Base-by-base conservation (phyloP, 2,329 filamentous ascomycete species). In the Aspergillus amoenus region DNA sequence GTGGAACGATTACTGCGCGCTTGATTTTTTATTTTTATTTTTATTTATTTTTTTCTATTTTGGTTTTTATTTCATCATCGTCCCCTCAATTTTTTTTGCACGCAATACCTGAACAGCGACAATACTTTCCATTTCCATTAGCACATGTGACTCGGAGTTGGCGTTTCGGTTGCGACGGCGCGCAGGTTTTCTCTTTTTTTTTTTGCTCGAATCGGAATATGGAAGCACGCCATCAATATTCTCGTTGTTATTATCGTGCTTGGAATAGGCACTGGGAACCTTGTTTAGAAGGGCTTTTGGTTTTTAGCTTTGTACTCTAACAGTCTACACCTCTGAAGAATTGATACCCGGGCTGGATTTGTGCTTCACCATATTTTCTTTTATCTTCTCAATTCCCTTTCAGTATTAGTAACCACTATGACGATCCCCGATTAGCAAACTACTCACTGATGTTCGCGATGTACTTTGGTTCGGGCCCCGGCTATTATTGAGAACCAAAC, bases 311-410 rank as follows among this genome's bases (percentile, higher is more conserved):
- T 59, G 44, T 50, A 55, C 41, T 56, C 27, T 55, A 54, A 15
- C 51, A 57, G 30, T 27, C 45, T 62, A 62, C 42, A 24, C 32
- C 48, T 42, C 49, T 52, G 9, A 57, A 60, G 61, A 64, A 63
- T 61, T 64, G 61, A 64, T 64, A 64, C 61, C 61, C 61, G 42
- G 60, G 62, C 53, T 60, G 52, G 57, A 53, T 42, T 59, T 55
- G 51, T 40, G 34, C 30, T 56, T 55, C 44, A 42, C 22, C 13
- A 34, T 45, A 30, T 22, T 42, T 43, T 27, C 32, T 17, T 37
- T 42, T 46, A 41, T 44, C 30, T 56, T 43, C 15, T 30, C 8
- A 4, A 11, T 11, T 30, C 13, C 43, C 18, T 6, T 45, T 34
- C 4, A n/a, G 17, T 43, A 15, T 15, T 15, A 15, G 11, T n/a